These are phyloP conservation scores for Aspergillus funiculosus DNA, from an alignment of 495 filamentous ascomycete genomes.

Conservation along the genomic window DNA sequence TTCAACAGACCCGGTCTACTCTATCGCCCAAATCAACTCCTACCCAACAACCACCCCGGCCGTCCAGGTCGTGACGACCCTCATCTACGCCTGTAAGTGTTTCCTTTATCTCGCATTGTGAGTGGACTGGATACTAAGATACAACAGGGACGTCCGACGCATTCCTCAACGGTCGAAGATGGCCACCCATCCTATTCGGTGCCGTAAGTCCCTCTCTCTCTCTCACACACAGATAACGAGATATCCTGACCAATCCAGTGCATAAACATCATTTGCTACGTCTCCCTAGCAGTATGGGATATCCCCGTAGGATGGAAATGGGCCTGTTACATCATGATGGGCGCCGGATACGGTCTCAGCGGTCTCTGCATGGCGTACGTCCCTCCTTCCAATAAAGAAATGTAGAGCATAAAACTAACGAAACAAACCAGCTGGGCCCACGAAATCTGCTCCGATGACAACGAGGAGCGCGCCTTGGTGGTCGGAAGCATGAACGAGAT, in stretches of 20 bases:
- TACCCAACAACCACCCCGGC: conserved; percentile 44
- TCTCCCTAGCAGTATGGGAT: conserved; percentile 40
- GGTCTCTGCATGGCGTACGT: conserved; percentile 41
- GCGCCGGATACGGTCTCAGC: conserved; percentile 35
- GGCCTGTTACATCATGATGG: conserved; percentile 38
- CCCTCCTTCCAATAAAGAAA: not conserved
- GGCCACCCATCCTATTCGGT: conserved; percentile 50
- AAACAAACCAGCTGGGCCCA: conserved; percentile 43
- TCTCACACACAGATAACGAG: too few species aligned
- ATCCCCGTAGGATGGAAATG: conserved; percentile 43
- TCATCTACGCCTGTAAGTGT: conserved; percentile 40
- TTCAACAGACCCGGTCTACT: conserved; percentile 34
- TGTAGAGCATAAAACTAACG: not conserved
- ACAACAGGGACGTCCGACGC: conserved; percentile 43
- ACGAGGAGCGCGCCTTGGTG: conserved; percentile 47
- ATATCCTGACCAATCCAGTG: not conserved
- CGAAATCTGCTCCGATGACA: conserved; percentile 46
- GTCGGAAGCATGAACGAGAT: conserved; percentile 47
- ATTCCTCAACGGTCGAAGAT: conserved; percentile 47
- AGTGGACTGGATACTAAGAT: not conserved
- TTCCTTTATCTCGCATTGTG: not conserved
- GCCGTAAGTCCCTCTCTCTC: conserved; percentile 28
- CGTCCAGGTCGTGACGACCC: conserved; percentile 43
- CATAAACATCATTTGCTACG: conserved; percentile 19
- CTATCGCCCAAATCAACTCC: conserved; percentile 38